phyloP scores from a whole-genome alignment of 1,284 basidiomycete species.

The Tilletia setariae region DNA sequence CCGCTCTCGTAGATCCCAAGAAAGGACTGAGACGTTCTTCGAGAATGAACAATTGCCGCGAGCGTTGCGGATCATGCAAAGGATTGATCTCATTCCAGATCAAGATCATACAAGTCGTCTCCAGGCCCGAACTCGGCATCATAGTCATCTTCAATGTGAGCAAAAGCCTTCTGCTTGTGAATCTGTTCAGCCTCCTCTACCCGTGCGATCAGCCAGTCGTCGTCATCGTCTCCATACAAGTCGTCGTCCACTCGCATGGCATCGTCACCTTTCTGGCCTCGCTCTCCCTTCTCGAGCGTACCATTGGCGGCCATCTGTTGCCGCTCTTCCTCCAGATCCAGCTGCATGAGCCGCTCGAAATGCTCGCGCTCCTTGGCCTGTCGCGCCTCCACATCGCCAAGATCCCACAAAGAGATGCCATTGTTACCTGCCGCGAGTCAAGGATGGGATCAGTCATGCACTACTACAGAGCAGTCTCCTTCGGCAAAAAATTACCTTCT shows the following conservation, averaged over 20 bases:
- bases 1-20: too few relatives aligned
- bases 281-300: constrained; percentile 31
- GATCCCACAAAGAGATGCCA: constrained; percentile 88
- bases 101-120: constrained; percentile 54
- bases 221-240: constrained; percentile 17
- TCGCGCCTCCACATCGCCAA: constrained; percentile 76
- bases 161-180: background rate
- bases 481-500: constrained; percentile 64
- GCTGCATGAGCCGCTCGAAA: constrained; percentile 42
- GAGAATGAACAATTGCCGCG: too few relatives aligned
- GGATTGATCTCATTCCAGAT: background rate
- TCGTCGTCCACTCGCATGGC: constrained; percentile 20
- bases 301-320: constrained; percentile 4
- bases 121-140: constrained; percentile 39
- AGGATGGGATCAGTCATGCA: background rate
- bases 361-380: constrained; percentile 70
- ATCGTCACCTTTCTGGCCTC: constrained; percentile 13
- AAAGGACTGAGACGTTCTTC: too few relatives aligned
- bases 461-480: background rate
- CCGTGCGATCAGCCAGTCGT: constrained; percentile 2
- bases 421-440: constrained; percentile 61
- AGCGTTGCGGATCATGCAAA: too few relatives aligned
- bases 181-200: constrained; percentile 11
- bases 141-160: constrained; percentile 35
- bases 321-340: constrained; percentile 19